phyloP scores from a whole-genome alignment of 768 basidiomycete species.

The Termitomyces bulborhizus region DNA sequence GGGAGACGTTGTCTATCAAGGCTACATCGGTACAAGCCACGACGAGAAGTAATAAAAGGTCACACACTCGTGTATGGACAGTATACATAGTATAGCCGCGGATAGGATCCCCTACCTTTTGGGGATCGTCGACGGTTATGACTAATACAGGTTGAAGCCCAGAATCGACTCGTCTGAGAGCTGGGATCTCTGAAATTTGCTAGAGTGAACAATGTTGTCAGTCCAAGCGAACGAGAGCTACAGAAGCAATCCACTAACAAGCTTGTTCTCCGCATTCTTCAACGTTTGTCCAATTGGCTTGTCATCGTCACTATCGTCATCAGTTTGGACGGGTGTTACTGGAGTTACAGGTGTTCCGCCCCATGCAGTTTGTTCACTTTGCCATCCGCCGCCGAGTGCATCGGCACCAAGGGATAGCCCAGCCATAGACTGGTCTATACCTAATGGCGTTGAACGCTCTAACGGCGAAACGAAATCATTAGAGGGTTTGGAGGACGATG shows the following conservation, averaged over 20 bases:
- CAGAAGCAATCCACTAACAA: conserved; percentile 18
- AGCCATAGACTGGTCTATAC: conserved; percentile 28
- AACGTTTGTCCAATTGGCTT: conserved; percentile 54
- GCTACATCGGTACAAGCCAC: background rate
- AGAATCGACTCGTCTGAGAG: conserved; percentile 29
- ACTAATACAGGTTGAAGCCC: conserved; percentile 66
- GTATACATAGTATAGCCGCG: conserved; percentile 96
- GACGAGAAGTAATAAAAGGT: background rate
- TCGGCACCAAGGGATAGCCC: conserved; percentile 33
- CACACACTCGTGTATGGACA: conserved; percentile 77
- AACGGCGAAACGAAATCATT: conserved; percentile 30
- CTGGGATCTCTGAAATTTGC: conserved; percentile 9
- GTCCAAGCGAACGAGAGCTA: background rate
- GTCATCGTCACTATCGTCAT: conserved; percentile 65
- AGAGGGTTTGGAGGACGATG: conserved; percentile 17
- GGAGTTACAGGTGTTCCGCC: conserved; percentile 15
- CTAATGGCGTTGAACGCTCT: conserved; percentile 18
- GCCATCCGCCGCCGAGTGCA: conserved; percentile 41
- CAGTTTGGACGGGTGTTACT: conserved; percentile 16
- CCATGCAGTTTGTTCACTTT: conserved; percentile 38
- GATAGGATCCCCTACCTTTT: conserved; percentile 94
- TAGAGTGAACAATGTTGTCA: background rate
- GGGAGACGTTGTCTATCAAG: conserved; percentile 72
- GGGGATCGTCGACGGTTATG: conserved; percentile 94
- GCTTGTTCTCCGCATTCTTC: conserved; percentile 20